Base-by-base conservation (phyloP, 345 rosid genomes). In the Brassica carinata region DNA sequence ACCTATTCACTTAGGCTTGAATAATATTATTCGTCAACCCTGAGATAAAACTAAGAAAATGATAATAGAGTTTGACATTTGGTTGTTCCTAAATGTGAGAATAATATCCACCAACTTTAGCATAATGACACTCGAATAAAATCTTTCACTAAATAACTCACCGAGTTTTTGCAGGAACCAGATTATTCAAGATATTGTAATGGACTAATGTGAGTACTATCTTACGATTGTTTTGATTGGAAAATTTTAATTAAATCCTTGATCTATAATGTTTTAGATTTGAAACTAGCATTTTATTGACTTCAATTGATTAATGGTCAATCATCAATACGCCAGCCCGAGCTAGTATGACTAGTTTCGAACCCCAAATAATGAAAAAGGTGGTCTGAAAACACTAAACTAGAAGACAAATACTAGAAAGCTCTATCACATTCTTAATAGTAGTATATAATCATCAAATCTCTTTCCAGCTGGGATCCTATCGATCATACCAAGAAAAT, bases 91-190 rank as follows among this genome's bases (percentile, higher is more conserved):
- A n/a, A 15, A 55, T 15, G 67, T 5, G 19, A 15, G 40, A 66
- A 67, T 40, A 38, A 18, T 38, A 14, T 4, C 7, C 17, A 14
- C 57, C 14, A 10, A 18, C 30, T 38, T 53, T 66, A 33, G 15
- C 27, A 53, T 55, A 53, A 55, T 53, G 79, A 69, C 45, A 38
- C 17, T 36, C 66, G 43, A 76, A 29, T 38, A 29, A 27, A 26
- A 58, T 59, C 67, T 74, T 74, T 59, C 43, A 27, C 30, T 68
- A 2, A 27, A 67, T 55, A 58, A 14, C 27, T 40, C 19, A 5
- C 31, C 31, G 67, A 68, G 31, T 67, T 15, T 67, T 26, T 67
- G 34, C 45, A 58, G 26, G 4, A 23, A 58, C 67, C 40, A 2
- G 26, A 53, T 40, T 40, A 40, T 40, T 9, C 48, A 10, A 23